phyloP scores from a whole-genome alignment of 2,329 filamentous ascomycete species.

The Talaromyces sp. region DNA sequence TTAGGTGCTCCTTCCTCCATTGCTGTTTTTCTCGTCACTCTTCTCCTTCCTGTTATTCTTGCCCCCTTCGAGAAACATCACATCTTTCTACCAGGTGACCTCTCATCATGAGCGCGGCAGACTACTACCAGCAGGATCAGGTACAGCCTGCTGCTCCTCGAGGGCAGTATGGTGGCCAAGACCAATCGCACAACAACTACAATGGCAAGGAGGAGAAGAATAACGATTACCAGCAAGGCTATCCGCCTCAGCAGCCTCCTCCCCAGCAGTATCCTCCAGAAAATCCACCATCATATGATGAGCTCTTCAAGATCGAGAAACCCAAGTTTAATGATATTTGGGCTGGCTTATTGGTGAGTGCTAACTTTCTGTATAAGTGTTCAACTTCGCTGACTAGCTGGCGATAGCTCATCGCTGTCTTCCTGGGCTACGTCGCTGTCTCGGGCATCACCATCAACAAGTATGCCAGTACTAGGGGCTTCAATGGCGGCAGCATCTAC shows the following conservation, averaged over 20 bases:
- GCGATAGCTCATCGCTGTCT: constrained; percentile 64
- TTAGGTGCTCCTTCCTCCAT: background rate
- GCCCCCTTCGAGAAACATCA: background rate
- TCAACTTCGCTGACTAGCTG: background rate
- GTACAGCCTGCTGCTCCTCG: constrained; percentile 20
- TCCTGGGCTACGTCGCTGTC: constrained; percentile 70
- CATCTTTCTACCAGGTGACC: background rate
- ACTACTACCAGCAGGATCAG: constrained; percentile 34
- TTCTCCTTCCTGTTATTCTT: background rate
- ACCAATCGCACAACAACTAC: constrained; percentile 2
- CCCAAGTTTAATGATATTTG: constrained; percentile 91
- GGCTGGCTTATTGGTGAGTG: constrained; percentile 71
- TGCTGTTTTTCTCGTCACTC: background rate
- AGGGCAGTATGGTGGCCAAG: constrained; percentile 6
- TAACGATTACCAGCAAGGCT: constrained; percentile 2
- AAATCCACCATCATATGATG: constrained; percentile 55
- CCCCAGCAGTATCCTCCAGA: constrained; percentile 30
- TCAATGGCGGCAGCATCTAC: constrained; percentile 72
- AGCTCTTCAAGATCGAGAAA: constrained; percentile 75
- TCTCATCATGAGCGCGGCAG: constrained; percentile 33
- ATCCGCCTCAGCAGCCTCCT: constrained; percentile 4
- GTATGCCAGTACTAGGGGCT: constrained; percentile 62
- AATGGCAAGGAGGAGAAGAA: constrained; percentile 19
- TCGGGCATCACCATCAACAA: constrained; percentile 72
- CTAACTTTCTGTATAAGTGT: background rate